A percentile compares a stretch with the other conserved stretches of the same genome.
These are phyloP conservation scores for Amaranthus palmeri DNA, from an alignment of 148 eudicot genomes.

Conservation along the genomic window DNA sequence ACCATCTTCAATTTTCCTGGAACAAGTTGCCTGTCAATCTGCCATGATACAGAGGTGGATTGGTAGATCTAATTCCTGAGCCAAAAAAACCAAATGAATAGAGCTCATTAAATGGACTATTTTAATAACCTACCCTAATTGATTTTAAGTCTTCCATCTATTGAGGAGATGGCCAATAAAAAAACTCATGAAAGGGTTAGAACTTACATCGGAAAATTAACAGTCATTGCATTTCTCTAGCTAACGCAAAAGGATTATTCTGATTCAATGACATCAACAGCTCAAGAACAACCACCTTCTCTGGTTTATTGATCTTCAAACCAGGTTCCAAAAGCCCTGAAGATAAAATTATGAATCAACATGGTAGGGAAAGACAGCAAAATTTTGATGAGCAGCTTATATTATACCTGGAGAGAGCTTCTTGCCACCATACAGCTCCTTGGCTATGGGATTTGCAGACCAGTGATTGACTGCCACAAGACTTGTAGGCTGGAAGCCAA, in stretches of 20 bases:
- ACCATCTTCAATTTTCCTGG: neutral
- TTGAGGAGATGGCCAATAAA: neutral
- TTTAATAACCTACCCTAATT: neutral
- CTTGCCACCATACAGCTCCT: slow-evolving; percentile 66
- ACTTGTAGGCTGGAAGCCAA: slow-evolving; percentile 86
- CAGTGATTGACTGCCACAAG: slow-evolving; percentile 69
- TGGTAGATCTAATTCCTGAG: neutral
- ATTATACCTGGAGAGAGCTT: slow-evolving; percentile 37
- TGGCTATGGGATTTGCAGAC: slow-evolving; percentile 76
- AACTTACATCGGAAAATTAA: slow-evolving; percentile 13
- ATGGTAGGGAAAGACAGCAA: neutral
- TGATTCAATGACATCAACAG: slow-evolving; percentile 62
- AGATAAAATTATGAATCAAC: neutral
- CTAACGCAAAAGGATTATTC: slow-evolving; percentile 56
- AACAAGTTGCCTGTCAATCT: neutral
- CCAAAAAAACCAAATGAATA: neutral
- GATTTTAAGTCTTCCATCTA: neutral
- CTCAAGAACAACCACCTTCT: slow-evolving; percentile 51
- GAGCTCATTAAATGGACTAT: neutral
- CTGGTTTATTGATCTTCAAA: slow-evolving; percentile 45
- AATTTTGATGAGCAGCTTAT: neutral
- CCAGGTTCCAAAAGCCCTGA: slow-evolving; percentile 68
- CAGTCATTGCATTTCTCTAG: slow-evolving; percentile 46
- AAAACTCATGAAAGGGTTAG: neutral
- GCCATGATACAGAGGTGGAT: neutral